These are phyloP conservation scores for Vanderwaltozyma polyspora DNA, from an alignment of 805 yeast genomes.

Conservation along the genomic window DNA sequence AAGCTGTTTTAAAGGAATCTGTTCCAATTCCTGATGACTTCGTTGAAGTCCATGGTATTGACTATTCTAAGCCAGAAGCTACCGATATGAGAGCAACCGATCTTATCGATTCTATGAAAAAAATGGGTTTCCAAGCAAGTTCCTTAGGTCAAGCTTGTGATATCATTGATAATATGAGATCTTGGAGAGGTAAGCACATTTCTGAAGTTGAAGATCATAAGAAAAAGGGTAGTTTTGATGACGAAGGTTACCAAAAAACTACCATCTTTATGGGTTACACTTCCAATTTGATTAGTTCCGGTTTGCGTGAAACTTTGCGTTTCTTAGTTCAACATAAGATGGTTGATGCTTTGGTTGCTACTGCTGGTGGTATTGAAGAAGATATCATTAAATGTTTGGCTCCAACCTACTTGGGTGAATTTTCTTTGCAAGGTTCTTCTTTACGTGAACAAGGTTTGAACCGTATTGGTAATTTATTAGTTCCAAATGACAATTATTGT, in stretches of 20 bases:
- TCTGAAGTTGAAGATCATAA: constrained; percentile 60
- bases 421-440: constrained; percentile 64
- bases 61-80: constrained; percentile 70
- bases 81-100: constrained; percentile 71
- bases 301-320: constrained; percentile 81
- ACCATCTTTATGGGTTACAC: constrained; percentile 95
- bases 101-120: constrained; percentile 70
- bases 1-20: constrained; percentile 82
- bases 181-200: constrained; percentile 79
- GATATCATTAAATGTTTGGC: constrained; percentile 94
- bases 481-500: constrained; percentile 97
- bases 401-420: constrained; percentile 92
- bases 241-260: constrained; percentile 64
- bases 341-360: constrained; percentile 91
- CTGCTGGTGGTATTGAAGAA: constrained; percentile 98
- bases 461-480: constrained; percentile 92
- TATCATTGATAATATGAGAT: constrained; percentile 82
- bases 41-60: constrained; percentile 75
- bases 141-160: constrained; percentile 82
- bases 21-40: constrained; percentile 77
- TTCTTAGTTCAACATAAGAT: constrained; percentile 86
- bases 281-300: constrained; percentile 89
- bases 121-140: constrained; percentile 96
- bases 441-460: constrained; percentile 93
- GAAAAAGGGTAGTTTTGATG: constrained; percentile 67